Percentiles rank a stretch among this genome's conserved stretches.
phyloP scores from a whole-genome alignment of 2,329 filamentous ascomycete genomes.

The Metarhizium humberi region DNA sequence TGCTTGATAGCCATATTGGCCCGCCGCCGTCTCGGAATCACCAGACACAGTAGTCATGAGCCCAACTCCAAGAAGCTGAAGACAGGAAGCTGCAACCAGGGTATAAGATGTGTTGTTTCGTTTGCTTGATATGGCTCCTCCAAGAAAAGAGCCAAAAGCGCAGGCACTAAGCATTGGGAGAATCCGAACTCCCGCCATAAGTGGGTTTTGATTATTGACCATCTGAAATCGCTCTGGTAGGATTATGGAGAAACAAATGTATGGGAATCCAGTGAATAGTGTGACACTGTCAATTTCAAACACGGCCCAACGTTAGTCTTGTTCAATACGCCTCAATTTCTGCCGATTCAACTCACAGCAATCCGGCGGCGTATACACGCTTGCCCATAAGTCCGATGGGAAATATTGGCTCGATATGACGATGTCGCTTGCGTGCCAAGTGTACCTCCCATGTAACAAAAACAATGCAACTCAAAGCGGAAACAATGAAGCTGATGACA shows the following conservation, averaged over 20 bases:
- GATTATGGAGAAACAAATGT: conserved; percentile 47
- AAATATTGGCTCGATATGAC: conserved; percentile 43
- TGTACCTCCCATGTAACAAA: conserved; percentile 43
- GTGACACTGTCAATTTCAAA: conserved; percentile 33
- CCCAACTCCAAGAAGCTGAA: conserved; percentile 44
- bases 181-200: conserved; percentile 47
- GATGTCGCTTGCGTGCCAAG: conserved; percentile 27
- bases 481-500: conserved; percentile 36
- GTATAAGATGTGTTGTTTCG: conserved; percentile 45
- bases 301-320: background rate
- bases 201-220: conserved; percentile 40
- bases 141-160: conserved; percentile 46
- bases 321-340: background rate
- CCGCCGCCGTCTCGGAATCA: conserved; percentile 21
- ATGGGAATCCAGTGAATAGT: conserved; percentile 46
- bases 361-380: conserved; percentile 40
- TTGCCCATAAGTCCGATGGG: conserved; percentile 37
- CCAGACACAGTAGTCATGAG: conserved; percentile 36
- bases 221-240: conserved; percentile 54
- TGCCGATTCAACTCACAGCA: conserved; percentile 30
- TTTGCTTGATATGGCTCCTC: conserved; percentile 42
- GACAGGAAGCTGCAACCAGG: conserved; percentile 35
- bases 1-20: conserved; percentile 45
- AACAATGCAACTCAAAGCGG: conserved; percentile 35
- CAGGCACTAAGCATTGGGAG: conserved; percentile 49